Percentiles rank a stretch among this genome's conserved stretches.
Conservation (phyloP, 371 early-diverging fungal species). For the Mortierella sp. region DNA sequence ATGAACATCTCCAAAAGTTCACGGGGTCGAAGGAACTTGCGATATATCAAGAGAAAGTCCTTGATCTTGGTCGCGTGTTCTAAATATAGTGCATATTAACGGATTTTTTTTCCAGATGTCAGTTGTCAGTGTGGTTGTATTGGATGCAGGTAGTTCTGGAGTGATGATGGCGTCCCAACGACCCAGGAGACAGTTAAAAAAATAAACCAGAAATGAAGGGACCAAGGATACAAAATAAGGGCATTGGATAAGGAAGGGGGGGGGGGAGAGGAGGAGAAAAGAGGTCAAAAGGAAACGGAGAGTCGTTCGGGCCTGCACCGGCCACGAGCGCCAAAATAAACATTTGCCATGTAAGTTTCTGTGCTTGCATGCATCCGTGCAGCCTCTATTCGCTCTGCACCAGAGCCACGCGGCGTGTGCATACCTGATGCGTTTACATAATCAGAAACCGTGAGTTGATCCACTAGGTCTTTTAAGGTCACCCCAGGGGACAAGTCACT, state of each 20-base stretch:
- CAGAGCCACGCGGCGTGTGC: neutral
- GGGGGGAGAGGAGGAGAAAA: neutral
- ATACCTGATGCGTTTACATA: slow-evolving; percentile 8
- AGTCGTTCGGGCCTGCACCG: no score
- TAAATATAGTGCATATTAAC: slow-evolving; percentile 2
- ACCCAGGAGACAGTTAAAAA: no score
- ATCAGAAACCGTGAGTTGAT: slow-evolving; percentile 9
- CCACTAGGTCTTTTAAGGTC: slow-evolving; percentile 1
- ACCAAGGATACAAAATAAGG: neutral
- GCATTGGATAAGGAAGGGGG: neutral
- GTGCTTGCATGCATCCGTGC: no score
- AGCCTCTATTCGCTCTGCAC: no score
- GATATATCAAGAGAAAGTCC: slow-evolving; percentile 60
- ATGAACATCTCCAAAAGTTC: slow-evolving; percentile 55
- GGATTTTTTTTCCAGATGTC: no score
- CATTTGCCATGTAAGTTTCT: no score
- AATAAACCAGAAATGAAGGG: neutral
- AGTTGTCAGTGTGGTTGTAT: no score
- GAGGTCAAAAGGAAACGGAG: neutral
- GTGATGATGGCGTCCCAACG: no score
- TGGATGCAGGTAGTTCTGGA: no score
- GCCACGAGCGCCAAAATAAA: no score
- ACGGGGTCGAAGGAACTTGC: slow-evolving; percentile 59
- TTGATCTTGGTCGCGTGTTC: slow-evolving; percentile 6
- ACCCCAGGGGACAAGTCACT: slow-evolving; percentile 8